These are phyloP conservation scores for Aspergillus pseudoglaucus DNA, from an alignment of 2,329 filamentous ascomycete genomes.

Conservation along the genomic window DNA sequence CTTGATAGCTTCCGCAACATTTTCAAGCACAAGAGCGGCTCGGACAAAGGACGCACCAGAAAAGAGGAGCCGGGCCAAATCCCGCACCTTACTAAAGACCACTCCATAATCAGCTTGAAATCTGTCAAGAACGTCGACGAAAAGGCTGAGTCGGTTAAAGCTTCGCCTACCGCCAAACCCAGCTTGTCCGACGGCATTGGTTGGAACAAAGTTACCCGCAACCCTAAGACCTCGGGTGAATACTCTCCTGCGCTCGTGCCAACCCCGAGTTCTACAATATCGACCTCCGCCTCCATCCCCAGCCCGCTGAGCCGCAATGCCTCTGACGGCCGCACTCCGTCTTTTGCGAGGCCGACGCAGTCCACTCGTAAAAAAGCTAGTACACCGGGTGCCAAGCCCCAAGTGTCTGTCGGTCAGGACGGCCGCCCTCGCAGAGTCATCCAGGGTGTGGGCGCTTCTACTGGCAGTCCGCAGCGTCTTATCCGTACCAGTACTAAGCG, in stretches of 20 bases:
- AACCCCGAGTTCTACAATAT: slow-evolving; percentile 1
- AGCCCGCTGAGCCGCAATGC: background rate
- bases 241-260: background rate
- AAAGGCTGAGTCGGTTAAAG: slow-evolving; percentile 2
- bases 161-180: slow-evolving; percentile 1
- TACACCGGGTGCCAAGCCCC: background rate
- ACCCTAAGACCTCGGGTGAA: slow-evolving; percentile 3
- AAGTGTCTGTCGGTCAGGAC: slow-evolving; percentile 1
- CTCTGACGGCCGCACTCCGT: slow-evolving; percentile 7
- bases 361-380: slow-evolving; percentile 11
- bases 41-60: slow-evolving; percentile 5
- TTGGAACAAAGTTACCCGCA: slow-evolving; percentile 9
- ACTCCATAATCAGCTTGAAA: background rate
- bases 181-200: slow-evolving; percentile 6
- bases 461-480: slow-evolving; percentile 11
- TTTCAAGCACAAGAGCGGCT: slow-evolving; percentile 8
- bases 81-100: slow-evolving; percentile 1
- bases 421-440: slow-evolving; percentile 4
- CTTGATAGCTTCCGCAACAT: slow-evolving; percentile 16
- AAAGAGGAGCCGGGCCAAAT: slow-evolving; percentile 1
- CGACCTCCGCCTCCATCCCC: background rate
- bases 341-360: slow-evolving; percentile 13
- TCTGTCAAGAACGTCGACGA: background rate
- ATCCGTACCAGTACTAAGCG: background rate
- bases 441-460: slow-evolving; percentile 9